Percentiles rank a stretch among this genome's conserved stretches.
phyloP scores from a whole-genome alignment of 2,329 filamentous ascomycete genomes.

The Aspergillus sp. region DNA sequence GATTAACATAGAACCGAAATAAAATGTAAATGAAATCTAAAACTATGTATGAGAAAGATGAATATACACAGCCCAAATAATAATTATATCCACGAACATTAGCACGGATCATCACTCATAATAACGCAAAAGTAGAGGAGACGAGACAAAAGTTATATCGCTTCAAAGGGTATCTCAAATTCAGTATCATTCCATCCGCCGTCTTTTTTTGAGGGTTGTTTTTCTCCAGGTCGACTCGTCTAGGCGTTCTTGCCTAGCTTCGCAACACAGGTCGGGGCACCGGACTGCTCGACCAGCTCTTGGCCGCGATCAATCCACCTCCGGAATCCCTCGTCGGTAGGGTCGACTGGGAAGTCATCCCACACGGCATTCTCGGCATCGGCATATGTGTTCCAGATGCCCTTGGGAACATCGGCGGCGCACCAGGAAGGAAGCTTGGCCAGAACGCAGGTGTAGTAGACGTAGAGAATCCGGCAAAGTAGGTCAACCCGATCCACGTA shows the following conservation, averaged over 20 bases:
- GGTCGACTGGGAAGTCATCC: slow-evolving; percentile 47
- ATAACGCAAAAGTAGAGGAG: slow-evolving; percentile 13
- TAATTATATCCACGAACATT: not conserved
- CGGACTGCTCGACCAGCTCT: slow-evolving; percentile 44
- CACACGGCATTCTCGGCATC: slow-evolving; percentile 44
- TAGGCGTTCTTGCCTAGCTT: slow-evolving; percentile 21
- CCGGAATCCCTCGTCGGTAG: slow-evolving; percentile 43
- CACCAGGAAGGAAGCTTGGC: slow-evolving; percentile 47
- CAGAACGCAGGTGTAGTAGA: slow-evolving; percentile 49
- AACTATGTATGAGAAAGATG: not conserved
- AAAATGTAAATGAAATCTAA: too few relatives aligned
- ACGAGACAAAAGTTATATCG: slow-evolving; percentile 16
- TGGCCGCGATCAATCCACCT: slow-evolving; percentile 44
- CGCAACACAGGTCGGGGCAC: slow-evolving; percentile 35
- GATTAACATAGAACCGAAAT: not conserved
- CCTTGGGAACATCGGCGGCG: slow-evolving; percentile 39
- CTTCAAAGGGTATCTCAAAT: slow-evolving; percentile 40
- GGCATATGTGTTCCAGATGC: slow-evolving; percentile 45
- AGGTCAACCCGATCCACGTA: slow-evolving; percentile 44
- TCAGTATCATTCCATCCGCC: slow-evolving; percentile 32
- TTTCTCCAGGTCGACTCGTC: not conserved
- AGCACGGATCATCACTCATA: slow-evolving; percentile 16
- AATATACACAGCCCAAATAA: slow-evolving; percentile 1
- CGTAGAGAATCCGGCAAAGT: slow-evolving; percentile 49
- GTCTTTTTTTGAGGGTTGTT: slow-evolving; percentile 11